phyloP scores from a whole-genome alignment of 257 asterid species.

The Solanum piurae region DNA sequence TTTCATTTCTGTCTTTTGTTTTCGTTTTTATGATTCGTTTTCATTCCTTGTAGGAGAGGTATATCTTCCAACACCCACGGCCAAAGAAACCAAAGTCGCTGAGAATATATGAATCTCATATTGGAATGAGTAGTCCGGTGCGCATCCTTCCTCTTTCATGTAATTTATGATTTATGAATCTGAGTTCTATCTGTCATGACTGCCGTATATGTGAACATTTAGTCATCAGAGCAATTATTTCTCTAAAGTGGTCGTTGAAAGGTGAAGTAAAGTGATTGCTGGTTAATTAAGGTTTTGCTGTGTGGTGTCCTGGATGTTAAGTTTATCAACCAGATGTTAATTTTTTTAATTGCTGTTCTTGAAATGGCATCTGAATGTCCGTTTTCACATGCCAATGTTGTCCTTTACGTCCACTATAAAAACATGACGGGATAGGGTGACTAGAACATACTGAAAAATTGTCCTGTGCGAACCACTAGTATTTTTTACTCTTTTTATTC shows the following conservation, averaged over 20 bases:
- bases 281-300: neutral
- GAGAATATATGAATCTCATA: slow-evolving; percentile 82
- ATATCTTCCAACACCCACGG: slow-evolving; percentile 73
- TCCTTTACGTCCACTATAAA: neutral
- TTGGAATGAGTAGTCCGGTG: slow-evolving; percentile 99
- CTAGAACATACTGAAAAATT: neutral
- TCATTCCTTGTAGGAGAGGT: slow-evolving; percentile 57
- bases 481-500: neutral
- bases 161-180: neutral
- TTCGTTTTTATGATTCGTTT: slow-evolving; percentile 5
- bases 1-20: neutral
- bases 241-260: neutral
- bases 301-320: neutral
- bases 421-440: neutral
- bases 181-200: neutral
- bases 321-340: neutral
- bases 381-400: neutral
- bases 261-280: neutral
- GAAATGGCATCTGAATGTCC: neutral
- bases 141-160: slow-evolving; percentile 23
- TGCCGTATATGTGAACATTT: neutral
- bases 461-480: neutral
- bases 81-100: slow-evolving; percentile 88
- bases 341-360: neutral
- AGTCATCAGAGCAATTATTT: neutral